Base-by-base conservation (phyloP, 2,329 filamentous ascomycete genomes). In the Calonectria hongkongensis region DNA sequence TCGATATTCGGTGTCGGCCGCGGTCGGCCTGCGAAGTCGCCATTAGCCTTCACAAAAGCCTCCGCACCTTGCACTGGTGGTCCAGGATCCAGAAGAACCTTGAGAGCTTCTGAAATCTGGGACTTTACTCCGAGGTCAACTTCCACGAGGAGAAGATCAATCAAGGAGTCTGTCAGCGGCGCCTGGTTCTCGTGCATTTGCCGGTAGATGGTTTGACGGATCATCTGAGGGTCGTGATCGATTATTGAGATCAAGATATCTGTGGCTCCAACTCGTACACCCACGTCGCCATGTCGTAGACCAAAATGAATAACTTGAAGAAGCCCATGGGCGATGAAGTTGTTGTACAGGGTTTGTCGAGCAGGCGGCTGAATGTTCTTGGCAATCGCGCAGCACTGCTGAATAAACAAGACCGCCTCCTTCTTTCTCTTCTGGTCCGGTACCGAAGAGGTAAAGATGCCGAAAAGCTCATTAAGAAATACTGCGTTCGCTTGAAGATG, bases 201-300 rank as follows among this genome's bases (percentile, higher is more conserved):
- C 74, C 95, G 95, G 83, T 98, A 96, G 79, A 98, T 96, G 68
- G 96, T 97, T 77, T 94, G 92, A 62, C 97, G 94, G 82, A 99
- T 96, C 93, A 98, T 95, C 78, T 95, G 91, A 2, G 96, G 94
- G 79, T 99, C 97, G 81, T 98, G 96, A 79, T 99, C 97, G 78
- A 99, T 97, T 84, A 98, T 92, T 6, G 95, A 95, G 9, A 98
- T 94, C 62, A 99, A 86, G 41, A 98, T 95, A 78, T 99, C 97
- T 2, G 96, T 98, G 13, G 96, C 97, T 6, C 96, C 97, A 2
- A 98, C 95, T 73, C 97, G 91, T 66, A 98, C 94, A 0, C 93
- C 89, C 15, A 97, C 94, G 79, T 98, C 96, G 54, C 90, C 89
- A 80, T 98, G 95, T 73, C 94, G 93, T 64, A 99, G 89, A 16